phyloP scores from a whole-genome alignment of 1,284 basidiomycete genomes.

The Exobasidium rhododendri region DNA sequence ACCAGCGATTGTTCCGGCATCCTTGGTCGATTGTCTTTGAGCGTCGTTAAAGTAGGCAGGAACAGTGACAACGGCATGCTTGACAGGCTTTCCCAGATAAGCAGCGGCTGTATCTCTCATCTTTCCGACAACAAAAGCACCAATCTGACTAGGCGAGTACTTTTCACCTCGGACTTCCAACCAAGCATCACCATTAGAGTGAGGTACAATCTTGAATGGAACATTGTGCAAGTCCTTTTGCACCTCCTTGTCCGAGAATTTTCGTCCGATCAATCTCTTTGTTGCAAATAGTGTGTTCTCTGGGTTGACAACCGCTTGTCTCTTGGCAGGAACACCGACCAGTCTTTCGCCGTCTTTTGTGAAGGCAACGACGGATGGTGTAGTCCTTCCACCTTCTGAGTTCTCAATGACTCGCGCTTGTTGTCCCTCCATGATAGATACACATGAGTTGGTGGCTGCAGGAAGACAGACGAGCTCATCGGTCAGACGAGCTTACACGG shows the following conservation, averaged over 20 bases:
- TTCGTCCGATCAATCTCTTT: constrained; percentile 92
- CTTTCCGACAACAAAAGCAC: constrained; percentile 83
- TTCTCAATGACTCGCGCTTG: constrained; percentile 94
- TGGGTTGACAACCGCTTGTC: constrained; percentile 96
- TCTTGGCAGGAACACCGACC: constrained; percentile 93
- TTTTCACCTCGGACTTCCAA: constrained; percentile 69
- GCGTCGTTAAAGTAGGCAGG: constrained; percentile 99
- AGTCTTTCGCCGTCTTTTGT: constrained; percentile 72
- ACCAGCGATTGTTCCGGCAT: constrained; percentile 93
- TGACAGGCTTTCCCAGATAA: constrained; percentile 87
- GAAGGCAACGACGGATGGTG: constrained; percentile 97
- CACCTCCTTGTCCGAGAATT: constrained; percentile 89
- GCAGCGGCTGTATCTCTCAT: constrained; percentile 94
- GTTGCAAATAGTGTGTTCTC: constrained; percentile 64
- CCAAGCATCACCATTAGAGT: constrained; percentile 64
- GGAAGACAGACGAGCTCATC: constrained; percentile 2
- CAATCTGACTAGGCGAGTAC: constrained; percentile 64
- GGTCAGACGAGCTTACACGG: background rate
- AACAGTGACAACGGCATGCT: constrained; percentile 87
- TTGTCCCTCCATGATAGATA: constrained; percentile 72
- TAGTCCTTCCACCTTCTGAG: constrained; percentile 93
- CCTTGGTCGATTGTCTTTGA: constrained; percentile 95
- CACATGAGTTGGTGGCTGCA: constrained; percentile 53
- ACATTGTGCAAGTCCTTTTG: constrained; percentile 75
- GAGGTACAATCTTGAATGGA: constrained; percentile 72